These are phyloP conservation scores for Vanilla planifolia DNA, from an alignment of 106 monocot genomes.

Conservation along the genomic window DNA sequence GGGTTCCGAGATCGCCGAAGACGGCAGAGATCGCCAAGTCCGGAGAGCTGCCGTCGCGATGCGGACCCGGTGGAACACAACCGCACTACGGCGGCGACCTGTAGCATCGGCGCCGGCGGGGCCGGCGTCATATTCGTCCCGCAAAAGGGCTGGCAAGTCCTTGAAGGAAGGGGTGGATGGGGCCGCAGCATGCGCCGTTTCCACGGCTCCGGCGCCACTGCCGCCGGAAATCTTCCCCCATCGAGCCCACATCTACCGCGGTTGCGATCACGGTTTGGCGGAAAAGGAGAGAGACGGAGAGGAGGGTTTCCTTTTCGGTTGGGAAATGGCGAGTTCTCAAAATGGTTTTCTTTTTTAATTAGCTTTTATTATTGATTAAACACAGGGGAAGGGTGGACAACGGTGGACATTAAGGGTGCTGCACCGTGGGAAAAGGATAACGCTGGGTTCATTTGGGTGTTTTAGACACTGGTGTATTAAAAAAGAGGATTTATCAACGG, in stretches of 20 bases:
- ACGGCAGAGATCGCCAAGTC: slow-evolving; percentile 1
- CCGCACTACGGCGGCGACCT: background rate
- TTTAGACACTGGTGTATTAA: too few relatives aligned
- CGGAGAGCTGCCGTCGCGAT: slow-evolving; percentile 9
- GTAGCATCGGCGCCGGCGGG: background rate
- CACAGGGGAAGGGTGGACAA: too few relatives aligned
- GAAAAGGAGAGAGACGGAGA: background rate
- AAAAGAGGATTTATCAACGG: too few relatives aligned
- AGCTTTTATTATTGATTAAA: too few relatives aligned
- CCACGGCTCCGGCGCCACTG: background rate
- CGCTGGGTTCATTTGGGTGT: too few relatives aligned
- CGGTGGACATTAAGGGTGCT: too few relatives aligned
- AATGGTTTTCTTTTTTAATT: too few relatives aligned
- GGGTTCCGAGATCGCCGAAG: background rate
- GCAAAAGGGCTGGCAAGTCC: background rate
- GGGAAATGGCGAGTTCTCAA: too few relatives aligned
- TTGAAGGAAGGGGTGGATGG: slow-evolving; percentile 6
- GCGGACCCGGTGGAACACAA: slow-evolving; percentile 7
- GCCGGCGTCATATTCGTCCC: background rate
- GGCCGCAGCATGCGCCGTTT: background rate
- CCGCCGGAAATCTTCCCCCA: slow-evolving; percentile 1
- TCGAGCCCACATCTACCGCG: background rate
- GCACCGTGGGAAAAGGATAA: too few relatives aligned
- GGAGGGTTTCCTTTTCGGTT: too few relatives aligned
- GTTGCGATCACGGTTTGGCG: background rate